A percentile compares a stretch with the other conserved stretches of the same genome.
Evolutionary conservation across 164 flowering plant genomes (phyloP).

Genomic region (Aristolochia fimbriata): DNA sequence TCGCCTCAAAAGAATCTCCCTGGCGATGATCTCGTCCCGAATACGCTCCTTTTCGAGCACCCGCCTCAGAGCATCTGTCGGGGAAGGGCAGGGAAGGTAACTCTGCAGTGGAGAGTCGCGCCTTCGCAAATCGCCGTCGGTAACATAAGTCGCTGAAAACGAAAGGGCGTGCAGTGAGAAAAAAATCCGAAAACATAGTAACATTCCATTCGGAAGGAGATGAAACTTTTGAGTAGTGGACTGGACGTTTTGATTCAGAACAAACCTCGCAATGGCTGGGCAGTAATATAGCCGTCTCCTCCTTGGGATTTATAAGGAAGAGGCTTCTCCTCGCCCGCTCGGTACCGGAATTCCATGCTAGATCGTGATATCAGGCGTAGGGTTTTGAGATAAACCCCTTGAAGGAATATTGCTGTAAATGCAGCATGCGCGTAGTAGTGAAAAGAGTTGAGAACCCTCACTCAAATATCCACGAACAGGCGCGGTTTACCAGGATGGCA

Average conservation of each 20-base stretch:
- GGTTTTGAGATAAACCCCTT: too few species aligned
- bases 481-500: too few species aligned
- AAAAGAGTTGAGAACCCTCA: too few species aligned
- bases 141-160: conserved; percentile 2
- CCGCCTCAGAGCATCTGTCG: conserved; percentile 11
- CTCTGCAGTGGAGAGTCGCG: background rate
- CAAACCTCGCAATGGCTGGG: conserved; percentile 7
- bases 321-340: too few species aligned
- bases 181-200: background rate
- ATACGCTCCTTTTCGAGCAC: conserved; percentile 25
- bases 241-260: too few species aligned
- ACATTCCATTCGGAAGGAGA: background rate
- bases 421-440: too few species aligned
- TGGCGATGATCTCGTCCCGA: conserved; percentile 24
- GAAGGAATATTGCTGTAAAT: too few species aligned
- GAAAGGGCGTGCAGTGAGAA: background rate
- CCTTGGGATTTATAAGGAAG: too few species aligned
- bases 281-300: too few species aligned
- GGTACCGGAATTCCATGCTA: too few species aligned
- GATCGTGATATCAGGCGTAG: too few species aligned
- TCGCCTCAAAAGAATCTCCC: conserved; percentile 15
- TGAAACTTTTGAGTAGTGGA: background rate
- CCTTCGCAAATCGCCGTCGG: background rate
- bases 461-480: too few species aligned
- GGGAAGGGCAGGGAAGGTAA: background rate